Evolutionary conservation across 176 grass and related monocot species (phyloP).

Genomic region (Juncus inflexus): DNA sequence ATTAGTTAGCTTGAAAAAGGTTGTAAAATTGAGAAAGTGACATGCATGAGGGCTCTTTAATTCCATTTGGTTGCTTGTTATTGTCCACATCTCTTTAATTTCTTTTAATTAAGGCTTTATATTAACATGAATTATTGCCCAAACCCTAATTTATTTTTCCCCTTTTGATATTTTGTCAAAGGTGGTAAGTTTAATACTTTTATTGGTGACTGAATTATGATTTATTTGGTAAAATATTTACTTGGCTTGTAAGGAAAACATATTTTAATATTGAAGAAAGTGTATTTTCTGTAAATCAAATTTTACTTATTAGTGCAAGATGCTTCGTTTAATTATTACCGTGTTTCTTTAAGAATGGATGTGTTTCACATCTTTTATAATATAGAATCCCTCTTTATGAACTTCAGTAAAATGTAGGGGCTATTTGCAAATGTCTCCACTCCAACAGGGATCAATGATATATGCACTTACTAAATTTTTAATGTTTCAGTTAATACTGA

Average conservation of each 20-base stretch:
- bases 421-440: no score
- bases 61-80: slow-evolving; percentile 33
- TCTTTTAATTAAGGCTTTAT: slow-evolving; percentile 12
- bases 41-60: slow-evolving; percentile 28
- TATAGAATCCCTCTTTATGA: no score
- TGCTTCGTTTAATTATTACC: no score
- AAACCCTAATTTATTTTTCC: background rate
- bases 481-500: no score
- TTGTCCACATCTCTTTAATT: slow-evolving; percentile 22
- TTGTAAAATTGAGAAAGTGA: slow-evolving; percentile 25
- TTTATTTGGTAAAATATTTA: background rate
- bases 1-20: slow-evolving; percentile 26
- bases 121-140: background rate
- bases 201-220: background rate
- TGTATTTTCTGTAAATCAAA: background rate
- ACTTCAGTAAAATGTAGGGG: no score
- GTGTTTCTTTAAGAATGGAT: no score
- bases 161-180: background rate
- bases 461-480: no score
- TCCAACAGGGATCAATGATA: no score
- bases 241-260: background rate
- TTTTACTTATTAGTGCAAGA: background rate
- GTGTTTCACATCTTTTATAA: no score
- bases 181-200: background rate
- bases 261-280: background rate